Evolutionary conservation across 2,329 filamentous ascomycete genomes (phyloP), one percentile per base, ranked within the genome.

Genomic region (Pseudogymnoascus sp.): DNA sequence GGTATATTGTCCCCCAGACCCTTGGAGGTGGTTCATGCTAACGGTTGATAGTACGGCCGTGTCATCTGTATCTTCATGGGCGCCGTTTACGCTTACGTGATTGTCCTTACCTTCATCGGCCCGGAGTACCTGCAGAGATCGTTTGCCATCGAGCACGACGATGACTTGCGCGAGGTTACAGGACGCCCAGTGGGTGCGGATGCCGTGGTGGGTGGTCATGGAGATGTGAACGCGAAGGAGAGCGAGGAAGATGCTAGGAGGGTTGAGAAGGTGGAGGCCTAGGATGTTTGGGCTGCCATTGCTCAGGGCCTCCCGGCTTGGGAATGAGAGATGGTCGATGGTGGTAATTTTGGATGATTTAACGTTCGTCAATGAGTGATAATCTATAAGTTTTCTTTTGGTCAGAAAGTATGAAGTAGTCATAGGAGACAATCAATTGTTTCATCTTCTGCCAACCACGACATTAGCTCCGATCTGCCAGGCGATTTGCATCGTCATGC

Each of bases 61-160:
- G 91, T 96, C 8, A 93, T 96, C 67, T 91, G 88, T 72, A 95
- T 96, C 71, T 96, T 96, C 76, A 92, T 96, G 89, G 92, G 82
- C 0, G 91, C 88, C 68, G 91, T 96, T 1, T 96, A 83, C 68
- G 81, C 71, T 25, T 87, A 85, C 65, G 78, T 84, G n/a, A 79
- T 87, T 38, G 1, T 85, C 5, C 72, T 91, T 62, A 87, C 87
- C 0, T 73, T 90, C 8, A 46, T 90, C 2, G 88, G 80, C 1
- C 80, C 80, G 0, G 80, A 83, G 70, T 75, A 76, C 56, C 66
- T 79, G 31, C 77, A 76, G n/a, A 72, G 76, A 4, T 74, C 77
- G 56, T 78, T 82, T 66, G 78, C 79, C 63, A 78, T 79, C 5
- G 74, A 75, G 56, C 73, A 81, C 63, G 79, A 81, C 68, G 66